Percentiles rank a stretch among this genome's conserved stretches.
phyloP scores from a whole-genome alignment of 352 stramenopile genomes.

The Phytophthora aleatoria region DNA sequence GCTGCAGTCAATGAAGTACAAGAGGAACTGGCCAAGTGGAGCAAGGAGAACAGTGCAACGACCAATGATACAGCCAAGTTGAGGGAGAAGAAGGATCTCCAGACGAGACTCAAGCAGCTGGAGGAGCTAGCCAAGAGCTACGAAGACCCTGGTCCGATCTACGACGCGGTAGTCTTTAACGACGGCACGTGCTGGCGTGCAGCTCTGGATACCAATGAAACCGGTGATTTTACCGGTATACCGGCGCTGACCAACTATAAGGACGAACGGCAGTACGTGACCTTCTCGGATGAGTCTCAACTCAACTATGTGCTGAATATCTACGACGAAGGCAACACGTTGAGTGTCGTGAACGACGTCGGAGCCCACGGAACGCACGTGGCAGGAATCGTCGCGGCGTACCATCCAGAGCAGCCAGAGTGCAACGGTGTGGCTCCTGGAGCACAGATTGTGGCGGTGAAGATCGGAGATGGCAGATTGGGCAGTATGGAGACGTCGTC shows the following conservation, averaged over 20 bases:
- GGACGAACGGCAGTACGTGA: constrained; percentile 80
- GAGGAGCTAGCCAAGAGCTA: constrained; percentile 76
- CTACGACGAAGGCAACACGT: constrained; percentile 92
- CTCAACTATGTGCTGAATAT: constrained; percentile 96
- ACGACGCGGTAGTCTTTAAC: constrained; percentile 92
- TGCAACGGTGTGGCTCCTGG: constrained; percentile 94
- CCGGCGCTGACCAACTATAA: constrained; percentile 78
- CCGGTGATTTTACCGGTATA: constrained; percentile 80
- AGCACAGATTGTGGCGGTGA: constrained; percentile 93
- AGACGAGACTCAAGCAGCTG: constrained; percentile 73
- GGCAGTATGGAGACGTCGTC: constrained; percentile 95
- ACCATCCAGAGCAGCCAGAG: constrained; percentile 84
- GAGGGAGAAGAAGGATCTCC: constrained; percentile 81
- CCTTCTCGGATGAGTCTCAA: constrained; percentile 90
- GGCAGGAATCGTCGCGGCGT: constrained; percentile 93
- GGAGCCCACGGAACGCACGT: constrained; percentile 96
- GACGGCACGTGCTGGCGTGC: constrained; percentile 82
- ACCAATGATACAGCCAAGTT: constrained; percentile 55
- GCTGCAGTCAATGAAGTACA: constrained; percentile 71
- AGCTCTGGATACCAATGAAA: constrained; percentile 86
- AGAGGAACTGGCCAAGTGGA: constrained; percentile 62
- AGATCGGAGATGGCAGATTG: constrained; percentile 95
- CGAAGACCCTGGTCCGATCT: constrained; percentile 92
- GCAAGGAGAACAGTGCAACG: constrained; percentile 64
- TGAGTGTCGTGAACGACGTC: constrained; percentile 94